phyloP scores from a whole-genome alignment of 495 filamentous ascomycete species.

The Opeltia flavorubescens region DNA sequence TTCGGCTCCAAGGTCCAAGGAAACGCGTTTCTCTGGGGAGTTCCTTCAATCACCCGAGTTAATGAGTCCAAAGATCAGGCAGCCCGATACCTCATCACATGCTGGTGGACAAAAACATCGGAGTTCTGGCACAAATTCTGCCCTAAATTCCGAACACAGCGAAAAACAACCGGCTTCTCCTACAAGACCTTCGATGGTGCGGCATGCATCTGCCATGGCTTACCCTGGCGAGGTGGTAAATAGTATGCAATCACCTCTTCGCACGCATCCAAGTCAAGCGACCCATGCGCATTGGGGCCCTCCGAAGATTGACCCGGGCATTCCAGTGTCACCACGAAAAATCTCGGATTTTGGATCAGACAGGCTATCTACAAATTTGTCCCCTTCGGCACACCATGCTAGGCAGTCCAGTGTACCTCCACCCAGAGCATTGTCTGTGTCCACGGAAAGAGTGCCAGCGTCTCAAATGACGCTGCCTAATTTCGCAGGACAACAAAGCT shows the following conservation, averaged over 20 bases:
- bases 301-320: neutral
- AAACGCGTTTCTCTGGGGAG: slow-evolving; percentile 9
- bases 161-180: neutral
- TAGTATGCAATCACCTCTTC: slow-evolving; percentile 1
- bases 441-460: neutral
- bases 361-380: neutral
- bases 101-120: neutral
- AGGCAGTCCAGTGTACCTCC: slow-evolving; percentile 1
- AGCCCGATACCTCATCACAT: neutral
- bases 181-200: slow-evolving; percentile 6
- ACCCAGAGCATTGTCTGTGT: neutral
- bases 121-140: neutral
- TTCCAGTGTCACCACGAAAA: neutral
- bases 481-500: neutral
- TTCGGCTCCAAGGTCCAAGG: slow-evolving; percentile 1
- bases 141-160: neutral
- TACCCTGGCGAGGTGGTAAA: neutral
- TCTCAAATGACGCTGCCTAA: neutral
- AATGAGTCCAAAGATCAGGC: slow-evolving; percentile 7
- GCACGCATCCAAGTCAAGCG: neutral
- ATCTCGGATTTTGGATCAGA: neutral
- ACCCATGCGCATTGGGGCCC: neutral
- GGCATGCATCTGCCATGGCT: slow-evolving; percentile 7
- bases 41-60: slow-evolving; percentile 13
- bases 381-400: neutral